Conservation (phyloP, 129 eudicot genomes). For the Heracleum sosnowskyi region DNA sequence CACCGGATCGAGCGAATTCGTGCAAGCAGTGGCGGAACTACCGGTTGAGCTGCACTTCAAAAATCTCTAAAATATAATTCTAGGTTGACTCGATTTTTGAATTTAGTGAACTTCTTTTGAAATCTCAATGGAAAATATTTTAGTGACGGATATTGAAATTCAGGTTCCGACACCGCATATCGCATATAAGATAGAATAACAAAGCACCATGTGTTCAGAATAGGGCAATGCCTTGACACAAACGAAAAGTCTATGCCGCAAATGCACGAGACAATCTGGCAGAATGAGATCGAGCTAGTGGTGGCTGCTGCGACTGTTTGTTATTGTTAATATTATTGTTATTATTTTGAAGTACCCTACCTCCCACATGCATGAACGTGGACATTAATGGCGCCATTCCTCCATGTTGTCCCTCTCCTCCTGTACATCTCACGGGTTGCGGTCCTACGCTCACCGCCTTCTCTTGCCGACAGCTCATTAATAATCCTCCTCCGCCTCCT, state of each 20-base stretch:
- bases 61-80: too few relatives aligned
- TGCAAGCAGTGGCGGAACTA: too few relatives aligned
- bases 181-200: neutral
- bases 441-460: constrained; percentile 56
- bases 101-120: too few relatives aligned
- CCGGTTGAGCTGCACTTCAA: too few relatives aligned
- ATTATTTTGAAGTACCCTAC: constrained; percentile 15
- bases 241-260: constrained; percentile 20
- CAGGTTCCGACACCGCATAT: neutral
- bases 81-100: too few relatives aligned
- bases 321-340: neutral
- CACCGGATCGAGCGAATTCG: neutral
- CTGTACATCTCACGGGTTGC: constrained; percentile 24
- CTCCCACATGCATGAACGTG: constrained; percentile 24
- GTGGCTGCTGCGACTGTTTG: constrained; percentile 12
- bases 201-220: neutral
- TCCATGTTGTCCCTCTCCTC: constrained; percentile 13
- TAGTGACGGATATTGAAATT: neutral
- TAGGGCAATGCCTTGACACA: neutral
- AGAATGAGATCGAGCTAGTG: constrained; percentile 20
- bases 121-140: neutral
- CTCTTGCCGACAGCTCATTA: constrained; percentile 41
- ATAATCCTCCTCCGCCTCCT: constrained; percentile 15
- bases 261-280: constrained; percentile 38
- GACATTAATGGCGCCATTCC: constrained; percentile 13